These are phyloP conservation scores for Galerina sulciceps DNA, from an alignment of 768 basidiomycete species.

Conservation along the genomic window DNA sequence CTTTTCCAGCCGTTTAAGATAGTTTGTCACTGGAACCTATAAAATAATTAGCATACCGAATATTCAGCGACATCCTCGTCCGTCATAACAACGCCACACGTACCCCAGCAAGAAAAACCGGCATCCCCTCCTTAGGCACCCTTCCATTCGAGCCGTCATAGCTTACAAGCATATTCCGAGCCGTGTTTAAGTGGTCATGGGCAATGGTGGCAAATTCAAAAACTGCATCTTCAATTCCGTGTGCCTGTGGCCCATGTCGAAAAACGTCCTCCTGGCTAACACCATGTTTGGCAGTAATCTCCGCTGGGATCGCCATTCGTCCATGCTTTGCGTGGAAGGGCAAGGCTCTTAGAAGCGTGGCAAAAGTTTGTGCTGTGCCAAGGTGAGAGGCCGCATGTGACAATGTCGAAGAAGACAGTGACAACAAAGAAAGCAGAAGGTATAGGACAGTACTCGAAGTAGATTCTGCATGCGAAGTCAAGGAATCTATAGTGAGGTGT, in stretches of 20 bases:
- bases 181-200: slow-evolving; percentile 79
- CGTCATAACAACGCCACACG: slow-evolving; percentile 36
- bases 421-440: slow-evolving; percentile 70
- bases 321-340: slow-evolving; percentile 78
- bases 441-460: slow-evolving; percentile 82
- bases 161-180: slow-evolving; percentile 65
- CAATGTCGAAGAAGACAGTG: slow-evolving; percentile 53
- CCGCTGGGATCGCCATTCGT: slow-evolving; percentile 77
- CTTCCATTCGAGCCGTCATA: slow-evolving; percentile 48
- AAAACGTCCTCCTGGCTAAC: slow-evolving; percentile 84
- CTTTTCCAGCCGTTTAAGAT: slow-evolving; percentile 68
- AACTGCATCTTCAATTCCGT: slow-evolving; percentile 75
- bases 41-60: slow-evolving; percentile 15
- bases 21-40: slow-evolving; percentile 70
- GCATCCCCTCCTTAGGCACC: slow-evolving; percentile 64
- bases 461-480: slow-evolving; percentile 77
- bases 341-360: slow-evolving; percentile 74
- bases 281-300: slow-evolving; percentile 77
- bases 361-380: slow-evolving; percentile 72
- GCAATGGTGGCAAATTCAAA: slow-evolving; percentile 84
- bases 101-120: slow-evolving; percentile 75
- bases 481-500: slow-evolving; percentile 68
- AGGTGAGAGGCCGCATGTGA: slow-evolving; percentile 85
- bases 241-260: slow-evolving; percentile 53
- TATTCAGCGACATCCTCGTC: slow-evolving; percentile 21